phyloP scores from a whole-genome alignment of 1,139 yeast species.

The Scheffersomyces stambukii region DNA sequence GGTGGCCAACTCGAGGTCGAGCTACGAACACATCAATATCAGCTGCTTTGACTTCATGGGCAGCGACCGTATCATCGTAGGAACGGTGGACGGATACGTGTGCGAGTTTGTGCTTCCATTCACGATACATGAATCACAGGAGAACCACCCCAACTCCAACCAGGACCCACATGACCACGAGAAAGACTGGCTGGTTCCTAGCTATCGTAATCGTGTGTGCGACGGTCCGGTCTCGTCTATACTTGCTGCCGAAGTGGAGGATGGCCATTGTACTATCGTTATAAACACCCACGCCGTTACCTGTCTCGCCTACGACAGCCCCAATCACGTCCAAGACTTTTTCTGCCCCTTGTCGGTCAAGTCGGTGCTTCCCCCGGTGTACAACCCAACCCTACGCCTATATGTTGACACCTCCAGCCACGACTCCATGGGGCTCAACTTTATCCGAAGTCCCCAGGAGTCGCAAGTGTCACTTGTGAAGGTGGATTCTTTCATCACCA shows the following conservation, averaged over 20 bases:
- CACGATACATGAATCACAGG: no score
- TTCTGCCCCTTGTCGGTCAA: slow-evolving; percentile 18
- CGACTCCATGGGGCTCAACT: slow-evolving; percentile 28
- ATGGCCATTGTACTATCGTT: slow-evolving; percentile 30
- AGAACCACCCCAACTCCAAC: no score
- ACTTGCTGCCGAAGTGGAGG: slow-evolving; percentile 26
- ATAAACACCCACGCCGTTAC: slow-evolving; percentile 50
- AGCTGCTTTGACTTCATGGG: slow-evolving; percentile 56
- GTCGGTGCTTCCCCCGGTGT: slow-evolving; percentile 21
- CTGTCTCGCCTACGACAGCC: slow-evolving; percentile 35
- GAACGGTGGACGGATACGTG: slow-evolving; percentile 61
- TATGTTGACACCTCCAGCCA: slow-evolving; percentile 22
- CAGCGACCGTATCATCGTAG: slow-evolving; percentile 49
- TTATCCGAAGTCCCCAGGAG: slow-evolving; percentile 35
- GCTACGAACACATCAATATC: slow-evolving; percentile 22
- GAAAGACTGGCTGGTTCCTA: slow-evolving; percentile 32
- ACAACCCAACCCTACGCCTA: slow-evolving; percentile 23
- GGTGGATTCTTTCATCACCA: slow-evolving; percentile 27
- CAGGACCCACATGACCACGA: no score
- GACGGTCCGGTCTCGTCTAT: slow-evolving; percentile 49
- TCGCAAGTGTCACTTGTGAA: slow-evolving; percentile 25
- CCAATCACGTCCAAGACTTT: slow-evolving; percentile 34
- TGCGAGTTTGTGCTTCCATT: slow-evolving; percentile 53
- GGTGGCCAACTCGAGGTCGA: slow-evolving; percentile 9
- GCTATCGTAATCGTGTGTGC: slow-evolving; percentile 44